A percentile compares a stretch with the other conserved stretches of the same genome.
Evolutionary conservation across 228 moss, liverwort and hornwort genomes (phyloP).

Genomic region (Sphagnum fallax): DNA sequence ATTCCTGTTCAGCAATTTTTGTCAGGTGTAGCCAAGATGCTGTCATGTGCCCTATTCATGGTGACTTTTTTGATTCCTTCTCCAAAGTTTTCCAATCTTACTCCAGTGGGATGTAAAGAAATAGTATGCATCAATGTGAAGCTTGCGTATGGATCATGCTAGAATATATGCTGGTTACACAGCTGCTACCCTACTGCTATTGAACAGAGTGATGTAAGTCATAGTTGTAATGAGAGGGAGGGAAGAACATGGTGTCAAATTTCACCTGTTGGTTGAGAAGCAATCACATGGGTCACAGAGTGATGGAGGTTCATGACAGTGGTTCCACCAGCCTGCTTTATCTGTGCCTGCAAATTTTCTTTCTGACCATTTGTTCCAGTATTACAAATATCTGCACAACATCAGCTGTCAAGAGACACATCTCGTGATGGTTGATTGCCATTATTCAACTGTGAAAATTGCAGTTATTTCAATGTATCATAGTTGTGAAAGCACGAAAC

Average conservation of each 20-base stretch:
- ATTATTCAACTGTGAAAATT: not conserved
- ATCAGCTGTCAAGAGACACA: conserved; percentile 3
- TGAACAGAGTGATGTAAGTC: too few relatives aligned
- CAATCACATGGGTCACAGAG: conserved; percentile 18
- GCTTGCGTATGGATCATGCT: not conserved
- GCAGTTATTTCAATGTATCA: not conserved
- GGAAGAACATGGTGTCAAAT: too few relatives aligned
- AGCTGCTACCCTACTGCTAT: not conserved
- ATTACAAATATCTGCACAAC: conserved; percentile 14
- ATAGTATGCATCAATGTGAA: not conserved
- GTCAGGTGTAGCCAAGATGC: not conserved
- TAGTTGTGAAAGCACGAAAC: not conserved
- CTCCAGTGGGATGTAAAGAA: not conserved
- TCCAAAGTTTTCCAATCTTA: not conserved
- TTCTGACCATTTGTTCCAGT: not conserved
- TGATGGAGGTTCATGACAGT: conserved; percentile 8
- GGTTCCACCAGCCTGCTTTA: conserved; percentile 13
- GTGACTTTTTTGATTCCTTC: not conserved
- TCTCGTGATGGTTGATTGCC: not conserved
- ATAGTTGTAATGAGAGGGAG: too few relatives aligned
- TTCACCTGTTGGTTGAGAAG: conserved; percentile 11
- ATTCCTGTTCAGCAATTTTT: conserved; percentile 9
- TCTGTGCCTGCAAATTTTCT: conserved; percentile 5
- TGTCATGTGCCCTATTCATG: not conserved
- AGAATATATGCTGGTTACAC: not conserved